These are phyloP conservation scores for barrel medic (Medicago truncatula) DNA, from an alignment of 306 rosid genomes.

Conservation along the genomic window MtrunA17r5.0-ANR NC_053043.1:17446001-17446500, in stretches of 20 bases:
- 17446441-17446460: too few relatives aligned
- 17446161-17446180: neutral
- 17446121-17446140: neutral
- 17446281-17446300: neutral
- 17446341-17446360: slow-evolving; percentile 61
- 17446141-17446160: neutral
- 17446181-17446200: slow-evolving; percentile 52
- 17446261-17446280: neutral
- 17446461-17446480: slow-evolving; percentile 40
- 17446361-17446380: slow-evolving; percentile 37
- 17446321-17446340: neutral
- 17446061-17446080: neutral
- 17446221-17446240: slow-evolving; percentile 2
- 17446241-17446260: neutral
- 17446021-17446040: neutral
- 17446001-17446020: neutral
- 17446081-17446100: neutral
- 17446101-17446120: neutral
- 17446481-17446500: slow-evolving; percentile 54
- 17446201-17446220: slow-evolving; percentile 52
- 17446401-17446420: slow-evolving; percentile 43
- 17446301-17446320: neutral
- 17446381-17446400: slow-evolving; percentile 22
- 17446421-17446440: too few relatives aligned
- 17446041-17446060: neutral